Percentiles rank a stretch among this genome's conserved stretches.
phyloP scores from a whole-genome alignment of 495 filamentous ascomycete genomes.

The Terfezia boudieri region DNA sequence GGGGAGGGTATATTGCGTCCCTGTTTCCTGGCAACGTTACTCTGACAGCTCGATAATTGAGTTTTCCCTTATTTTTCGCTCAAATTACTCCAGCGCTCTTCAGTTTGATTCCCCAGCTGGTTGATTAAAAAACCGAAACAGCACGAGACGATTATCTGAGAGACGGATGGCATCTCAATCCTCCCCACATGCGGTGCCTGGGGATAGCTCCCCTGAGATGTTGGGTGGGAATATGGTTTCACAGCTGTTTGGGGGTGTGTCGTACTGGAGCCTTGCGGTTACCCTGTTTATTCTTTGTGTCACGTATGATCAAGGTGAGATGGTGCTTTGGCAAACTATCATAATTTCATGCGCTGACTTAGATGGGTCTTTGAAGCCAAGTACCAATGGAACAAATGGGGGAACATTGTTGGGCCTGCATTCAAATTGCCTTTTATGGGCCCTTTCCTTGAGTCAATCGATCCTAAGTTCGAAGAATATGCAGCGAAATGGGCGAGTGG shows the following conservation, averaged over 20 bases:
- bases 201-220: neutral
- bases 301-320: slow-evolving; percentile 30
- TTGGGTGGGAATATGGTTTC: neutral
- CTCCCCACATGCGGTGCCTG: neutral
- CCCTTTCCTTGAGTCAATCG: slow-evolving; percentile 76
- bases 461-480: slow-evolving; percentile 82
- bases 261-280: slow-evolving; percentile 17
- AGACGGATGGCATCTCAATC: neutral
- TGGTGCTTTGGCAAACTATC: slow-evolving; percentile 33
- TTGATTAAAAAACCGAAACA: neutral
- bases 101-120: neutral
- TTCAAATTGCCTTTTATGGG: slow-evolving; percentile 90
- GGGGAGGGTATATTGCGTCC: no score
- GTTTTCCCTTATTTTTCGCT: no score
- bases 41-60: no score
- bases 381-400: slow-evolving; percentile 70
- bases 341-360: neutral
- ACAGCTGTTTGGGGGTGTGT: slow-evolving; percentile 12
- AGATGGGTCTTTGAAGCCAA: slow-evolving; percentile 32
- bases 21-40: no score
- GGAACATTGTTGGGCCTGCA: slow-evolving; percentile 48
- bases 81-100: no score
- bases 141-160: neutral
- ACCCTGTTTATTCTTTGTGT: slow-evolving; percentile 22
- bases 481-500: slow-evolving; percentile 80